Percentiles rank a stretch among this genome's conserved stretches.
Conservation (phyloP, 1,284 basidiomycete genomes). For the Malassezia yamatoensis region DNA sequence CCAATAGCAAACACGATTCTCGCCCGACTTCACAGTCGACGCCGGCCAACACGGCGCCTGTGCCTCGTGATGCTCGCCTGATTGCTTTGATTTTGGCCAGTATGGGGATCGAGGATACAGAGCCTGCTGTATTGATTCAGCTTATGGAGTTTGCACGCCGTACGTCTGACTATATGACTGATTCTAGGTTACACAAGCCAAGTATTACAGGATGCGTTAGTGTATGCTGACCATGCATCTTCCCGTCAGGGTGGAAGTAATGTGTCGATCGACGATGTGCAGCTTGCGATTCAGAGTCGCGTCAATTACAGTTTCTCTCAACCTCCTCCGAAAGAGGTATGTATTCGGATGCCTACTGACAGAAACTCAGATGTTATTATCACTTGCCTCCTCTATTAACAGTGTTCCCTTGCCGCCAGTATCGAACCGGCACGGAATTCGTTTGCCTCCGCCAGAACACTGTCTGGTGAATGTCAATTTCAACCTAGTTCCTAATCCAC, state of each 20-base stretch:
- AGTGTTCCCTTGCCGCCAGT: conserved; percentile 76
- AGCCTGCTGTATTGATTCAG: conserved; percentile 85
- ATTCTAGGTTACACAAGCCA: conserved; percentile 70
- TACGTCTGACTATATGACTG: conserved; percentile 23
- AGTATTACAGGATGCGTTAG: conserved; percentile 75
- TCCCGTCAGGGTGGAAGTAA: conserved; percentile 23
- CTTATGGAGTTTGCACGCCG: conserved; percentile 90
- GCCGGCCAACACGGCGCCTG: conserved; percentile 9
- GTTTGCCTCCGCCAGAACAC: conserved; percentile 69
- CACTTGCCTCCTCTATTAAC: conserved; percentile 82
- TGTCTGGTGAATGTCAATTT: conserved; percentile 85
- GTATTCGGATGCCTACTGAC: conserved; percentile 20
- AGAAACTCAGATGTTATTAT: conserved; percentile 64
- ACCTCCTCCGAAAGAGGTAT: conserved; percentile 82
- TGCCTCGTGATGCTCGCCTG: conserved; percentile 75
- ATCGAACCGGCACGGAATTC: conserved; percentile 87
- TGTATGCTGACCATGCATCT: conserved; percentile 81
- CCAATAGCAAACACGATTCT: conserved; percentile 3
- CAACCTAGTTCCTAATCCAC: conserved; percentile 76
- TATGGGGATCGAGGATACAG: conserved; percentile 85
- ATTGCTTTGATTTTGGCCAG: conserved; percentile 85
- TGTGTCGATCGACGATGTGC: conserved; percentile 73
- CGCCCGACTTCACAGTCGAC: neutral
- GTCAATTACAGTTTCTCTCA: conserved; percentile 91
- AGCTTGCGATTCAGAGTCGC: conserved; percentile 79